Evolutionary conservation across 192 early-diverging fungal genomes (phyloP).

Genomic region (Linnemannia zychae): DNA sequence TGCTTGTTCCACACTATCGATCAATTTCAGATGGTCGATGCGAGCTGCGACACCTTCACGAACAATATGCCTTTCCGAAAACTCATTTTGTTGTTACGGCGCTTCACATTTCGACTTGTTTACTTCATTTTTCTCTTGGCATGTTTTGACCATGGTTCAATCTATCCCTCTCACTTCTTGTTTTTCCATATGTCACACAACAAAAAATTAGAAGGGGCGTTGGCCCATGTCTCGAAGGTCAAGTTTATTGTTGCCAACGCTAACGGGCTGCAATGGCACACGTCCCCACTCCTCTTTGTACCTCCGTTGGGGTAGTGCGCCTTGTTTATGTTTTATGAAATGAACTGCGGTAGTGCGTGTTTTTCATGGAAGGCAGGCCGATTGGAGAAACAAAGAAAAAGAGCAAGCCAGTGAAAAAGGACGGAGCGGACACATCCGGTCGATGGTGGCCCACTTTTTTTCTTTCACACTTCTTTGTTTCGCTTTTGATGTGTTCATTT

Average conservation of each 20-base stretch:
- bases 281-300: too few species aligned
- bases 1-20: background rate
- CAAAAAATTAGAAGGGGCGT: too few species aligned
- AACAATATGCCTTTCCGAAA: too few species aligned
- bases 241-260: too few species aligned
- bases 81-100: background rate
- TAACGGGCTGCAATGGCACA: too few species aligned
- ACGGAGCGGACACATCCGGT: background rate
- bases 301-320: too few species aligned
- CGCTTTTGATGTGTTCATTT: background rate
- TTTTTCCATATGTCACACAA: background rate
- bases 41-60: background rate
- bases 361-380: background rate
- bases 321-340: too few species aligned
- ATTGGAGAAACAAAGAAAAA: background rate
- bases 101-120: background rate
- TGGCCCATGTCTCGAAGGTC: too few species aligned
- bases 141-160: background rate
- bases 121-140: background rate
- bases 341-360: too few species aligned
- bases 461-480: background rate
- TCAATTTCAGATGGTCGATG: background rate
- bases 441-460: background rate
- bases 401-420: background rate
- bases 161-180: background rate